Base-by-base conservation (phyloP, 2,329 filamentous ascomycete species). In the Ceratocystiopsis sp. region DNA sequence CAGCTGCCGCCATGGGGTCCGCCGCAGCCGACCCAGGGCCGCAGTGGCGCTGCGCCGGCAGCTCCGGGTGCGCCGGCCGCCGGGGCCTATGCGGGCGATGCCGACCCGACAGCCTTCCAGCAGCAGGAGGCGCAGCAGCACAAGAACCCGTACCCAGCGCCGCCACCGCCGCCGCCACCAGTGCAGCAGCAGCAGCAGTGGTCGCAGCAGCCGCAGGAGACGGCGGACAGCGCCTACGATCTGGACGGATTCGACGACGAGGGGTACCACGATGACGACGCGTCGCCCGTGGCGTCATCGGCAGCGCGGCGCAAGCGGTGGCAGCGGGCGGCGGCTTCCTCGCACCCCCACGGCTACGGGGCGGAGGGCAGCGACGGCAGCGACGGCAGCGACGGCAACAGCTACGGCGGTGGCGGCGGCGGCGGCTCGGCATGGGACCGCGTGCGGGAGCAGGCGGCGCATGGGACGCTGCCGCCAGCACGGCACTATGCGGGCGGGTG, bases 391-490 rank as follows among this genome's bases (percentile, higher is more conserved):
- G 25, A 29, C 25, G 25, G 25, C 25, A 29, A 8, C 25, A 29
- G 25, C 7, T 21, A 21, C 19, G 32, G 32, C 13, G 12, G 33
- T 13, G 33, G 33, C 33, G 33, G 32, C 32, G 35, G 17, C 16
- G 35, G 44, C 16, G 43, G 43, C 14, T 49, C 50, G 1, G 45
- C 50, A 1, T 53, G 51, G 51, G 51, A 52, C 38, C 46, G 50
- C 4, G 37, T 53, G 12, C 49, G 50, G 17, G 25, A 19, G 1
- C 46, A 45, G 37, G 21, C 45, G 11, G 14, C 19, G 25, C 25
- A 29, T 8, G 25, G 25, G 1, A 21, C 29, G 16, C n/a, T 3
- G 35, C 14, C 33, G 7, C 4, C 33, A 15, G 33, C 33, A 11
- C 25, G 25, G 10, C 25, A 29, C 25, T 8, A 11, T 8, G 25